Evolutionary conservation across 345 rosid species (phyloP).

Genomic region (Microthlaspi erraticum): DNA sequence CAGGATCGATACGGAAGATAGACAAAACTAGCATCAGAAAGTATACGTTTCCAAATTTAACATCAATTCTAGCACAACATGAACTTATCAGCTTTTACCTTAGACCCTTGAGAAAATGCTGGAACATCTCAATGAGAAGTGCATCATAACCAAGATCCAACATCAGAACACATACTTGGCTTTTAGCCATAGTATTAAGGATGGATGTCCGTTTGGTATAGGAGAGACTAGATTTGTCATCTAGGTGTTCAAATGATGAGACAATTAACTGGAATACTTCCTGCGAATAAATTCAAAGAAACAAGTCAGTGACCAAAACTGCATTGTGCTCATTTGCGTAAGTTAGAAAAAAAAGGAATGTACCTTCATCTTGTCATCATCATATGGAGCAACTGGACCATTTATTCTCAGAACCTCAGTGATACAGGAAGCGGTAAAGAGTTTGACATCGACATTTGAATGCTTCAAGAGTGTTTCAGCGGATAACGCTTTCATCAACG

Average conservation of each 20-base stretch:
- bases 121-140: slow-evolving; percentile 16
- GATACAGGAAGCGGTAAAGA: slow-evolving; percentile 59
- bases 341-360: neutral
- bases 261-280: slow-evolving; percentile 23
- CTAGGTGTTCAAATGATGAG: slow-evolving; percentile 22
- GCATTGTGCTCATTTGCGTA: neutral
- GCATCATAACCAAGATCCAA: slow-evolving; percentile 17
- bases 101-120: slow-evolving; percentile 9
- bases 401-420: slow-evolving; percentile 11
- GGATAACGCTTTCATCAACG: slow-evolving; percentile 61
- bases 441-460: slow-evolving; percentile 68
- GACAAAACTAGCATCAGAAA: too few species aligned
- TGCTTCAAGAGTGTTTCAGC: slow-evolving; percentile 59
- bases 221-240: neutral
- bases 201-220: slow-evolving; percentile 15
- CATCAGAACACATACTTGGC: slow-evolving; percentile 5
- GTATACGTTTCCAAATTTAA: neutral
- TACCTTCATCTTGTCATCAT: slow-evolving; percentile 25
- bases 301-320: neutral
- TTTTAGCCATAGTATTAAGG: slow-evolving; percentile 1
- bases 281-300: neutral
- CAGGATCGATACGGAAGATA: too few species aligned
- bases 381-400: slow-evolving; percentile 5
- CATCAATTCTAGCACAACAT: neutral
- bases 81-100: neutral